Conservation (phyloP, 208 protist species). For the Novymonas esmeraldas region DNA sequence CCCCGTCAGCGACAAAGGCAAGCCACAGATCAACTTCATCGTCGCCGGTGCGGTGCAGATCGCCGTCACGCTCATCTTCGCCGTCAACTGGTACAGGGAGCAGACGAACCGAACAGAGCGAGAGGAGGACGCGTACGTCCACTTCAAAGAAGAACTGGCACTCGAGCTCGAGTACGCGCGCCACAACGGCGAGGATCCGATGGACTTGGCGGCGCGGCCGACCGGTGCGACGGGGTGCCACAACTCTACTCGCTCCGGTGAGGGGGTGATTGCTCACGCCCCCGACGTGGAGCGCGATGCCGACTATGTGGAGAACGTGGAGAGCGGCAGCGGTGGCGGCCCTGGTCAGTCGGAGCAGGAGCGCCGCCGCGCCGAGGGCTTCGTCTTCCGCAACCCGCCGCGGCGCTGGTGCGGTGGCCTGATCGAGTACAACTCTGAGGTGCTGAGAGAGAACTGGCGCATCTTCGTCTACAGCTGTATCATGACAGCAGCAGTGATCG, state of each 20-base stretch:
- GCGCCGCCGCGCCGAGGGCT: not conserved
- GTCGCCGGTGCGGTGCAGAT: slow-evolving; percentile 38
- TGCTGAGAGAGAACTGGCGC: slow-evolving; percentile 29
- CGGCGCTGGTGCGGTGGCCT: slow-evolving; percentile 27
- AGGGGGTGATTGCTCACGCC: no score
- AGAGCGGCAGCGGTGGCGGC: no score
- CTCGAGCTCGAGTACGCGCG: slow-evolving; percentile 19
- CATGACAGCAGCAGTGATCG: slow-evolving; percentile 36
- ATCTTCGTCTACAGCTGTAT: slow-evolving; percentile 37
- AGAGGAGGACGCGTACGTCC: not conserved
- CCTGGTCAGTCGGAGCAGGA: no score
- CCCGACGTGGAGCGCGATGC: no score
- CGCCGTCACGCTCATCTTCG: slow-evolving; percentile 35
- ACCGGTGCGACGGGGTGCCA: slow-evolving; percentile 35
- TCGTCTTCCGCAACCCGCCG: slow-evolving; percentile 17
- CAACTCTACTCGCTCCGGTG: no score
- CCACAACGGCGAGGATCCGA: slow-evolving; percentile 16
- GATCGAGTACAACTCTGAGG: slow-evolving; percentile 32
- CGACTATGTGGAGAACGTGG: no score
- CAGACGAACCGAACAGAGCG: slow-evolving; percentile 38
- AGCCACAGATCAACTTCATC: slow-evolving; percentile 30
- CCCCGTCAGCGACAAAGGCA: slow-evolving; percentile 40
- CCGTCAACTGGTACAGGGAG: slow-evolving; percentile 57
- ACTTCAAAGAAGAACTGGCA: not conserved
- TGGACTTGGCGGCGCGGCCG: slow-evolving; percentile 37